phyloP scores from a whole-genome alignment of 2,329 filamentous ascomycete genomes.

The Mycocentrospora acerina region DNA sequence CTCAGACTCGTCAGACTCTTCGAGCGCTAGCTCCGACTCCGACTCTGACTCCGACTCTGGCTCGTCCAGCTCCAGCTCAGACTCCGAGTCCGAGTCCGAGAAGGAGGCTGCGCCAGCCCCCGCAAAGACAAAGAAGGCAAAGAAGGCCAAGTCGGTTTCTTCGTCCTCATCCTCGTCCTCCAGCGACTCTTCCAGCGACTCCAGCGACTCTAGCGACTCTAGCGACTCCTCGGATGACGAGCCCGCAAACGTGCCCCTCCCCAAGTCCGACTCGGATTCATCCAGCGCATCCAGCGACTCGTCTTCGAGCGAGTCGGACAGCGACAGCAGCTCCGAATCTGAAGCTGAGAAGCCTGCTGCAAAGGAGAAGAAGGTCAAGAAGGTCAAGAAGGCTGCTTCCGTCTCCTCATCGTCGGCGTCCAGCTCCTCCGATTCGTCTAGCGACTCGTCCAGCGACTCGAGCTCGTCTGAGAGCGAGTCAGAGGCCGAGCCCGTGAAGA shows the following conservation, averaged over 20 bases:
- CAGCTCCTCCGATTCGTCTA: slow-evolving; percentile 29
- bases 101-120: slow-evolving; percentile 17
- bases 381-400: slow-evolving; percentile 27
- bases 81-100: slow-evolving; percentile 46
- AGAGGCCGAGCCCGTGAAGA: slow-evolving; percentile 16
- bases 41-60: slow-evolving; percentile 17
- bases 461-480: slow-evolving; percentile 30
- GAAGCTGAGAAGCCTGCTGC: slow-evolving; percentile 6
- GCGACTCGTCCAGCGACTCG: slow-evolving; percentile 25
- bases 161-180: slow-evolving; percentile 36
- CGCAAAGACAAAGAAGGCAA: slow-evolving; percentile 20
- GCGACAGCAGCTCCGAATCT: slow-evolving; percentile 11
- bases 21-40: slow-evolving; percentile 15
- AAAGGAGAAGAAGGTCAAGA: slow-evolving; percentile 12
- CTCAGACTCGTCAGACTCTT: slow-evolving; percentile 9
- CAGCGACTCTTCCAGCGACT: slow-evolving; percentile 23
- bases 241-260: slow-evolving; percentile 28
- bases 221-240: slow-evolving; percentile 26
- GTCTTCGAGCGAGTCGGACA: slow-evolving; percentile 14
- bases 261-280: slow-evolving; percentile 20
- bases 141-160: slow-evolving; percentile 28
- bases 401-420: slow-evolving; percentile 35
- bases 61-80: slow-evolving; percentile 21
- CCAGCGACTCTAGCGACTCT: slow-evolving; percentile 25
- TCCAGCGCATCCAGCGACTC: slow-evolving; percentile 23